A percentile compares a stretch with the other conserved stretches of the same genome.
Conservation (phyloP, 1,139 yeast species). For the Petasospora fabianii region DNA sequence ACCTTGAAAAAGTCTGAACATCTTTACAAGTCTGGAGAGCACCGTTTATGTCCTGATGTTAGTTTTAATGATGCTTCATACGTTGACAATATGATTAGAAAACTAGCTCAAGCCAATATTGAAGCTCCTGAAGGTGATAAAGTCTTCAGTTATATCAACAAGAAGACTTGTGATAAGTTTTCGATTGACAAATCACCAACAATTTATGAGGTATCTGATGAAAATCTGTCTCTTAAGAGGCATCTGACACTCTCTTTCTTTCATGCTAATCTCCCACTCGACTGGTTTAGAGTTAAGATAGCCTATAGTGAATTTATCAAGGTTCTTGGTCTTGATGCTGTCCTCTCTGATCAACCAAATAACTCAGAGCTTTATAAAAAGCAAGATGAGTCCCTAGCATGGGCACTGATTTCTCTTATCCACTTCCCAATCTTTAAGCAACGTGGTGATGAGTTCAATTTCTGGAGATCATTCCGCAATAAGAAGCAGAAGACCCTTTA, state of each 20-base stretch:
- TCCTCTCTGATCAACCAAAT: constrained; percentile 1
- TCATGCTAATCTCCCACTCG: constrained; percentile 3
- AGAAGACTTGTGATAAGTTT: background rate
- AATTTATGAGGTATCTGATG: background rate
- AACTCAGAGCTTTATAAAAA: background rate
- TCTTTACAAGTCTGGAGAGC: background rate
- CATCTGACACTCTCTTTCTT: constrained; percentile 3
- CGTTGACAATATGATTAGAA: too few relatives aligned
- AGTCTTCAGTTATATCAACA: background rate
- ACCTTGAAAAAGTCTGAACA: background rate
- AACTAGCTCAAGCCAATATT: too few relatives aligned
- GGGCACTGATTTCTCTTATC: constrained; percentile 2
- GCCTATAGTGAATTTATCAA: background rate
- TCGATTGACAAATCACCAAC: constrained; percentile 1
- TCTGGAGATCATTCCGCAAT: constrained; percentile 1
- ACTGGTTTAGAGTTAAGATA: constrained; percentile 5
- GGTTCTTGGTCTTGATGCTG: constrained; percentile 1
- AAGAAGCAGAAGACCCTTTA: constrained; percentile 3
- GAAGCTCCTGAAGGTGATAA: background rate
- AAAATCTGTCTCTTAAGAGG: too few relatives aligned
- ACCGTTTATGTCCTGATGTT: background rate
- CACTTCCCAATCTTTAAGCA: constrained; percentile 5
- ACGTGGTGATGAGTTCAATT: constrained; percentile 1
- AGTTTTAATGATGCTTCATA: background rate
- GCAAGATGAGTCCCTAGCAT: constrained; percentile 1